Percentiles rank a stretch among this genome's conserved stretches.
Conservation (phyloP, 345 rosid species). For the Brassica carinata region DNA sequence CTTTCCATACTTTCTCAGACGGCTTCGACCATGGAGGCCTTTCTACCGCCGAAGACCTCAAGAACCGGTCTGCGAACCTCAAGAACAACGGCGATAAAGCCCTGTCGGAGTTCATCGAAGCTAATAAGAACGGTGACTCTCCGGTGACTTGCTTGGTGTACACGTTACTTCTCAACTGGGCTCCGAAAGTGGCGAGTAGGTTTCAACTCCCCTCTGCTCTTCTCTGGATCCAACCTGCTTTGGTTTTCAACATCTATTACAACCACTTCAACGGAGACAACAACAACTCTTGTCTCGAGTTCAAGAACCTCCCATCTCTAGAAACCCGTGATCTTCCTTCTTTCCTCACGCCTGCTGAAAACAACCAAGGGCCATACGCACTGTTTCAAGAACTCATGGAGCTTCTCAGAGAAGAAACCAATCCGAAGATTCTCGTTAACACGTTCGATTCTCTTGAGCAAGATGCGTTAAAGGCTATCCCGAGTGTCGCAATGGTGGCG, state of each 20-base stretch:
- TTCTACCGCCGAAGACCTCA: slow-evolving; percentile 15
- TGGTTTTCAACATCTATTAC: slow-evolving; percentile 59
- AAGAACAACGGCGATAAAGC: slow-evolving; percentile 22
- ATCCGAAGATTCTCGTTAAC: slow-evolving; percentile 48
- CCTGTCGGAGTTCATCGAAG: slow-evolving; percentile 32
- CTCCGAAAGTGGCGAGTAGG: slow-evolving; percentile 50
- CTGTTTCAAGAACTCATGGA: slow-evolving; percentile 34
- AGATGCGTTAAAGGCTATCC: slow-evolving; percentile 38
- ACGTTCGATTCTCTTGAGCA: slow-evolving; percentile 52
- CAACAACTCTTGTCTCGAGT: slow-evolving; percentile 32
- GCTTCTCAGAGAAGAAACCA: slow-evolving; percentile 36
- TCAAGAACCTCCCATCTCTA: slow-evolving; percentile 36
- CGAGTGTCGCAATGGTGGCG: slow-evolving; percentile 20
- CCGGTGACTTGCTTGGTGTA: slow-evolving; percentile 41
- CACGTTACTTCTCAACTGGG: slow-evolving; percentile 62
- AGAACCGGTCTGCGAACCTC: slow-evolving; percentile 27
- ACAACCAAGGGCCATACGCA: not conserved
- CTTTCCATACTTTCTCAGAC: slow-evolving; percentile 63
- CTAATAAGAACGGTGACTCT: slow-evolving; percentile 18
- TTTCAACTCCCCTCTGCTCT: slow-evolving; percentile 47
- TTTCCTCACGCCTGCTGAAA: slow-evolving; percentile 41
- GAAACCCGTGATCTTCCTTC: slow-evolving; percentile 55
- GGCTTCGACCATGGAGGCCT: slow-evolving; percentile 60
- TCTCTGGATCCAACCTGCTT: slow-evolving; percentile 77
- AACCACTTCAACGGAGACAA: slow-evolving; percentile 49